Conservation (phyloP, 129 eudicot species). For the sunflower (Helianthus annuus) region DNA sequence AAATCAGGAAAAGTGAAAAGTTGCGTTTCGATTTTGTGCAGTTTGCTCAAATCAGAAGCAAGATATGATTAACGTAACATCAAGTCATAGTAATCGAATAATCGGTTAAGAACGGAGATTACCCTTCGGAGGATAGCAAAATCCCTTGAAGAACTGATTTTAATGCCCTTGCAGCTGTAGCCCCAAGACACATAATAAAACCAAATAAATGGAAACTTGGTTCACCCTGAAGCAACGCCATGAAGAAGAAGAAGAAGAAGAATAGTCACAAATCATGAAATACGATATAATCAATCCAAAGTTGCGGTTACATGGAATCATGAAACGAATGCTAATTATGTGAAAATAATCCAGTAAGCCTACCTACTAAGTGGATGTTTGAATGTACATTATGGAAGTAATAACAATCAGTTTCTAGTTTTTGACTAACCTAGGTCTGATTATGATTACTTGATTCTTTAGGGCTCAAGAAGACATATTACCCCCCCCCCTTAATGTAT, state of each 20-base stretch:
- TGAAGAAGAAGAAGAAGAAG: not conserved
- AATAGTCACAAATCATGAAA: not conserved
- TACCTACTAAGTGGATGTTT: not conserved
- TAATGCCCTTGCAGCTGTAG: slow-evolving; percentile 50
- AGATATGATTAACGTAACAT: not conserved
- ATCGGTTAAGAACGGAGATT: slow-evolving; percentile 1
- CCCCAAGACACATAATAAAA: slow-evolving; percentile 45
- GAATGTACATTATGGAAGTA: not conserved
- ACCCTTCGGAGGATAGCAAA: slow-evolving; percentile 48
- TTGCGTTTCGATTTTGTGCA: too few species aligned
- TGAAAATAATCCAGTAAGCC: not conserved
- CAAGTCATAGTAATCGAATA: not conserved
- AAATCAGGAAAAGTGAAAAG: too few species aligned
- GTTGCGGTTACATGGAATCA: not conserved
- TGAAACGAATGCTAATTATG: slow-evolving; percentile 1
- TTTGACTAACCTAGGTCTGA: not conserved
- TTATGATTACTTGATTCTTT: not conserved
- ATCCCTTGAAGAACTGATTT: slow-evolving; percentile 47
- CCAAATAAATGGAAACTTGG: slow-evolving; percentile 57
- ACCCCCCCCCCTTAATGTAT: not conserved
- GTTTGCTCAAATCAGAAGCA: not conserved
- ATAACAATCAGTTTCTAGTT: not conserved
- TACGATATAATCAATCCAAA: not conserved
- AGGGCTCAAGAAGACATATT: slow-evolving; percentile 1
- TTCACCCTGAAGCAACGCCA: slow-evolving; percentile 39